Conservation (phyloP, 2,329 filamentous ascomycete genomes). For the Penicillium decumbens region DNA sequence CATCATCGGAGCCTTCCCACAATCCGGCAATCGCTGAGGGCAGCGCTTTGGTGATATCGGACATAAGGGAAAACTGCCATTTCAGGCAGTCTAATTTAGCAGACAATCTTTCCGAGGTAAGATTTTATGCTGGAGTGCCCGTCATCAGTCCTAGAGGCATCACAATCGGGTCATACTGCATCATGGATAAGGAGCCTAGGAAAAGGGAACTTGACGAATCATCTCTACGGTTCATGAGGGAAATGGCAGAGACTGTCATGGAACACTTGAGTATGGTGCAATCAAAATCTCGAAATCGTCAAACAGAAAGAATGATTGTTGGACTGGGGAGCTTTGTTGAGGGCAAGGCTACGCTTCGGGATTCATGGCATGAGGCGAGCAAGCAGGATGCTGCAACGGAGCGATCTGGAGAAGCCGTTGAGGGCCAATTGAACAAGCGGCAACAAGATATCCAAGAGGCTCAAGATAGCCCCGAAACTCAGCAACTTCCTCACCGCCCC, state of each 20-base stretch:
- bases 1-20: too few species aligned
- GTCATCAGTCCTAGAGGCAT: neutral
- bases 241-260: neutral
- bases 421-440: too few species aligned
- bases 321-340: neutral
- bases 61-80: too few species aligned
- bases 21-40: too few species aligned
- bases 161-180: neutral
- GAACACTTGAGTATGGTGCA: neutral
- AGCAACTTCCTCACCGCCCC: too few species aligned
- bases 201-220: neutral
- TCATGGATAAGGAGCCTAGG: neutral
- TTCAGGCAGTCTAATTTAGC: too few species aligned
- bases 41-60: too few species aligned
- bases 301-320: neutral
- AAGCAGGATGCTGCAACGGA: too few species aligned
- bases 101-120: neutral
- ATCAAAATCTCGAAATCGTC: neutral
- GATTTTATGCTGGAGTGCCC: neutral
- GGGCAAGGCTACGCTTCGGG: neutral
- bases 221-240: neutral
- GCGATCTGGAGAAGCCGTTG: too few species aligned
- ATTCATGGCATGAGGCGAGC: too few species aligned
- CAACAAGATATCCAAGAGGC: too few species aligned
- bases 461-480: too few species aligned